Conservation (phyloP, 371 early-diverging fungal species). For the Mucor ambiguus region DNA sequence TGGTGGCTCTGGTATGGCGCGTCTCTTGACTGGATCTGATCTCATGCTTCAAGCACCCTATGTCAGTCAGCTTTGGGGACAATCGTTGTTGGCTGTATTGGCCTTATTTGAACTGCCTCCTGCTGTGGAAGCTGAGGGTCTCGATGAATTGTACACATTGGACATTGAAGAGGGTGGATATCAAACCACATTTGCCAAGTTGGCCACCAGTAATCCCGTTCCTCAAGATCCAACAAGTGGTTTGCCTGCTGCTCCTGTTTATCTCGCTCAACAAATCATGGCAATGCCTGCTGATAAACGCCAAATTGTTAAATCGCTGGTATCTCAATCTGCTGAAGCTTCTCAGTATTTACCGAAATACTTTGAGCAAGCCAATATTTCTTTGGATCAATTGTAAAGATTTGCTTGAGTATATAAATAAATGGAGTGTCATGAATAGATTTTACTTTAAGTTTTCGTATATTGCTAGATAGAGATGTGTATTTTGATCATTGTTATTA, state of each 20-base stretch:
- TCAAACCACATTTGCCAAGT: slow-evolving; percentile 73
- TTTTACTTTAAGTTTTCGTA: neutral
- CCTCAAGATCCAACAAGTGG: slow-evolving; percentile 50
- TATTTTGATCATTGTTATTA: too few species aligned
- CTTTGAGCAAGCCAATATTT: slow-evolving; percentile 38
- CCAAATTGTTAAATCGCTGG: slow-evolving; percentile 21
- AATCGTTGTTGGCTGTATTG: slow-evolving; percentile 49
- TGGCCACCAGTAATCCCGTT: slow-evolving; percentile 57
- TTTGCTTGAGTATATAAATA: neutral
- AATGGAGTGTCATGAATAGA: slow-evolving; percentile 1
- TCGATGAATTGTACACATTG: slow-evolving; percentile 70
- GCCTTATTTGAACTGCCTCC: slow-evolving; percentile 61
- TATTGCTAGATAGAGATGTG: too few species aligned
- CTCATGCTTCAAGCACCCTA: slow-evolving; percentile 53
- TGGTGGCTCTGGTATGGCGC: slow-evolving; percentile 68
- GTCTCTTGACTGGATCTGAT: slow-evolving; percentile 59
- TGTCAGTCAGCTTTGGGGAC: slow-evolving; percentile 56
- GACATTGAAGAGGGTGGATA: slow-evolving; percentile 78
- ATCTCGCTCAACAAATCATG: slow-evolving; percentile 42
- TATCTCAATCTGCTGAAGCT: slow-evolving; percentile 31
- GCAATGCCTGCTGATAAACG: slow-evolving; percentile 42
- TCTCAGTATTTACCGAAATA: slow-evolving; percentile 41
- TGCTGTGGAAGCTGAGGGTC: slow-evolving; percentile 56
- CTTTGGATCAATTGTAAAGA: slow-evolving; percentile 29
- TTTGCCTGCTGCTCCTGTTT: slow-evolving; percentile 37